A percentile compares a stretch with the other conserved stretches of the same genome.
phyloP scores from a whole-genome alignment of 2,329 filamentous ascomycete genomes.

The Colletotrichum simmondsii region DNA sequence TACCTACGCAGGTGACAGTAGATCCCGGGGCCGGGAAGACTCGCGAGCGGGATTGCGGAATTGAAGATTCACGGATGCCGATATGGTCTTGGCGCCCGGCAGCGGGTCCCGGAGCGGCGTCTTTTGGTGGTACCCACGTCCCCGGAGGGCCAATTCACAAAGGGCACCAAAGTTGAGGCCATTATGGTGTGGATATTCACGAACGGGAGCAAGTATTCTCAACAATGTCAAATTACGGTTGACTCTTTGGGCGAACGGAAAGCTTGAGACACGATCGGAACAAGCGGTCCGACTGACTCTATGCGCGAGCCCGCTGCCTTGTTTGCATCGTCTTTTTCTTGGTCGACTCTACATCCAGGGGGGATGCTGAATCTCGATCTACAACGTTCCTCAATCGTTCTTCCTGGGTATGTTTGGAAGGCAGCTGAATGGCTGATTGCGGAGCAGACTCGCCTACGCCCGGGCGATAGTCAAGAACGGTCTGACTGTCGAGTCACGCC shows the following conservation, averaged over 20 bases:
- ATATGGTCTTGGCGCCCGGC: slow-evolving; percentile 4
- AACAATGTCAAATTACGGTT: not conserved
- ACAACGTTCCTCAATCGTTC: slow-evolving; percentile 3
- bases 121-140: not conserved
- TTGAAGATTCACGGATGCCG: slow-evolving; percentile 8
- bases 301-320: slow-evolving; percentile 16
- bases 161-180: not conserved
- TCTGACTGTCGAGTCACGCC: slow-evolving; percentile 19
- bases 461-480: slow-evolving; percentile 7
- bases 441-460: slow-evolving; percentile 6
- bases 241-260: not conserved
- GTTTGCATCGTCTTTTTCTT: slow-evolving; percentile 1
- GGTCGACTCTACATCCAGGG: not conserved
- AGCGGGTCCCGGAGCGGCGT: not conserved
- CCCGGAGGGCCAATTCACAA: not conserved
- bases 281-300: not conserved
- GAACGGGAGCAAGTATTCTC: not conserved
- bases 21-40: not conserved
- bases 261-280: not conserved
- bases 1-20: too few species aligned
- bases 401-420: not conserved
- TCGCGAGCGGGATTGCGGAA: slow-evolving; percentile 14
- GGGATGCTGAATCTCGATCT: slow-evolving; percentile 13
- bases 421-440: slow-evolving; percentile 17
- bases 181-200: not conserved